Evolutionary conservation across 2,329 filamentous ascomycete species (phyloP).

Genomic region (Blastomyces parvus): DNA sequence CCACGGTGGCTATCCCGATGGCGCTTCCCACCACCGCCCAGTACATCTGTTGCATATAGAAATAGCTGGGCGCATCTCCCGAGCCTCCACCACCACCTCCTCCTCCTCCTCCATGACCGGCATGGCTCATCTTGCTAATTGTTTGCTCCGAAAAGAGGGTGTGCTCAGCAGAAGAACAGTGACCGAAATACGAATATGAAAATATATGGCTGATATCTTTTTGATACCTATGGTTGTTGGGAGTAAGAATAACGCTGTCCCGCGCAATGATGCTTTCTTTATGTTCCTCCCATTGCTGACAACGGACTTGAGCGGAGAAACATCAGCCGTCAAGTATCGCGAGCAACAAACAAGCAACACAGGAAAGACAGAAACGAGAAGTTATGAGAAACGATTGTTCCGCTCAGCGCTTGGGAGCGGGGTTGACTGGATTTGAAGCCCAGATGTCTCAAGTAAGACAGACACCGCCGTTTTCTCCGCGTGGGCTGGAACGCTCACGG

Average conservation of each 20-base stretch:
- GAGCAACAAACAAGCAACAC: background rate
- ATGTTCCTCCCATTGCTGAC: background rate
- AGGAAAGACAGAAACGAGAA: too few relatives aligned
- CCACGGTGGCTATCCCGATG: constrained; percentile 27
- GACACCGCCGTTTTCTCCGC: background rate
- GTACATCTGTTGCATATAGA: constrained; percentile 44
- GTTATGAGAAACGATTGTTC: background rate
- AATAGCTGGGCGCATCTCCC: constrained; percentile 35
- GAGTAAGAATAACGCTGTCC: background rate
- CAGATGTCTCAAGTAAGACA: background rate
- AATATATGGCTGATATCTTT: background rate
- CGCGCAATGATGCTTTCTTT: background rate
- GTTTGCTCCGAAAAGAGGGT: background rate
- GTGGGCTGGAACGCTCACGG: background rate
- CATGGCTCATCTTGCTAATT: constrained; percentile 2
- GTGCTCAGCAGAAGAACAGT: background rate
- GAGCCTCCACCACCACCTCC: constrained; percentile 19
- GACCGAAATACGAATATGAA: too few relatives aligned
- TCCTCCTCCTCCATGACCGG: constrained; percentile 7
- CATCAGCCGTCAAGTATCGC: background rate
- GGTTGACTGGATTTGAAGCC: background rate
- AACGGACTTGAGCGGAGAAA: background rate
- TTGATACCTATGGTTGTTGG: background rate
- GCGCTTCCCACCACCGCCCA: constrained; percentile 41
- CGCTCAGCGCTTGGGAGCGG: background rate